Evolutionary conservation across 2,329 filamentous ascomycete genomes (phyloP), one percentile per base, ranked within the genome.

Genomic region (Alternaria triticimaculans): DNA sequence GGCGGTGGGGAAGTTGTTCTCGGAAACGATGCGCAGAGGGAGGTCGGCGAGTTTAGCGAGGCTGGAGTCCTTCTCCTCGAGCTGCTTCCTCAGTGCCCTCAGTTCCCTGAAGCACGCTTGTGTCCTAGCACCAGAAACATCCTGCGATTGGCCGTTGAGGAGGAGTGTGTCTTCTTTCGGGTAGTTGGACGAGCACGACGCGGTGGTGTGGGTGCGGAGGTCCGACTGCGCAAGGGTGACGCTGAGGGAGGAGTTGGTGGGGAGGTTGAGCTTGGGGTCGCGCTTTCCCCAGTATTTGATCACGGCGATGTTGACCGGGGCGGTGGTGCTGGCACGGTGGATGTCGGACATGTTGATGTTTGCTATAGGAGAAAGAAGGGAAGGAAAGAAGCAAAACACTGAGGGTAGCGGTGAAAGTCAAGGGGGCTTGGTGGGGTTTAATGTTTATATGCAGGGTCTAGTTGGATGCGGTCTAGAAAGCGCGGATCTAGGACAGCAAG

Each of bases 231-330:
- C 96, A 75, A 99, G 92, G 60, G 96, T 99, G 62, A 99, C 95
- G 67, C 93, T 97, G 77, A 99, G 90, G 70, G 96, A 99, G 69
- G 93, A 97, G 86, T 99, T 99, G 79, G 96, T 98, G 37, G 96
- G 96, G 60, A 98, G 91, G 83, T 99, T 99, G 75, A 98, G 89
- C 80, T 92, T 93, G 56, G 92, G 83, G 82, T 98, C 94, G 67
- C 96, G 92, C 84, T 99, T 99, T 74, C 96, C 96, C 96, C 96
- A 99, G 88, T 99, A 92, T 80, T 98, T 98, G 84, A 98, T 96
- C 62, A 98, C 94, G 70, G 95, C 95, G 79, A 98, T 98, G 85
- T 98, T 98, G 78, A 98, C 95, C 14, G 95, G 96, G 44, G 96
- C 96, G 68, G 94, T 98, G 63, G 96, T 97, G 85, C 92, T 97